Base-by-base conservation (phyloP, 352 stramenopile species). In the Phytopythium litorale region DNA sequence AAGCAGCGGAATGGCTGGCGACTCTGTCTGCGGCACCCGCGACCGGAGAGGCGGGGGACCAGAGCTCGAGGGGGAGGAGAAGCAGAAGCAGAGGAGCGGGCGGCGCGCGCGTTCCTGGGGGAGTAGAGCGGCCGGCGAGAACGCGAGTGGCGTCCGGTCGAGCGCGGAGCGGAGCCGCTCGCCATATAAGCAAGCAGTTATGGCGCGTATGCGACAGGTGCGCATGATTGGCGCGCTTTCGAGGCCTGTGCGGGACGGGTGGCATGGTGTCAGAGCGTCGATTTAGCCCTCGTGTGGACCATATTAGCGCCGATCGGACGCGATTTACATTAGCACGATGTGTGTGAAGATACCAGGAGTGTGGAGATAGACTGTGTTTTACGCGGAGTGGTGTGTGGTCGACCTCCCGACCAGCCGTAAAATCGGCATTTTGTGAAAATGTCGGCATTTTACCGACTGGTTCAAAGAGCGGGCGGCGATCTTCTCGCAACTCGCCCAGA, bases 1-100 rank as follows among this genome's bases (percentile, higher is more conserved):
- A 38, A 54, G 21, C 19, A 57, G 51, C 51, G 51, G 19, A 57
- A 57, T 57, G 51, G 51, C 51, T 54, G 25, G 48, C 48, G 16
- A 13, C 1, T 6, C 25, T 28, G 25, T 32, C 9, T 21, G 7
- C n/a, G 21, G 21, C 13, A 19, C 45, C 45, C 45, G 12, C 45
- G 45, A 25, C 19, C 42, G 42, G 42, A 21, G 42, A 23, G 42
- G 42, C 42, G 42, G 42, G 42, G 42, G 18, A 7, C 13, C n/a
- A 25, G 42, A 40, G 35, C 35, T 9, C 35, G 35, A 40, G 19
- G 19, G 42, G 19, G 23, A 21, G 42, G 42, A 21, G 40, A 16
- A 16, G 11, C 37, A 16, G 40, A 25, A 49, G 42, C 4, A 11
- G 42, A 32, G 28, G 28, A 32, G 42, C 11, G 19, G 18, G 42